phyloP scores from a whole-genome alignment of 805 yeast genomes.

The Myxozyma melibiosi region DNA sequence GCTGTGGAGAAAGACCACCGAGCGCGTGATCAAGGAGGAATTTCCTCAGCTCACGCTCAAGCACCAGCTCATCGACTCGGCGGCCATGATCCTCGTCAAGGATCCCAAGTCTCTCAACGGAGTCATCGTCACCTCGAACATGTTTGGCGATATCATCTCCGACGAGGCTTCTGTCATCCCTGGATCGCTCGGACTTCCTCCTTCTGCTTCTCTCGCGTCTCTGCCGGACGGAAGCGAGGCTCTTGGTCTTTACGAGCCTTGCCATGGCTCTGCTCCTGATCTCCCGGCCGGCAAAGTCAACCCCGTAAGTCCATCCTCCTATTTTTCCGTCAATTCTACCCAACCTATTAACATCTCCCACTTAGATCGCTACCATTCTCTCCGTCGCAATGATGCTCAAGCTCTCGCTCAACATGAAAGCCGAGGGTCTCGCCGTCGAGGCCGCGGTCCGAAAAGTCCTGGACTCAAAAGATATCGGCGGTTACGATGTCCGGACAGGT shows the following conservation, averaged over 20 bases:
- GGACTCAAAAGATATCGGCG: constrained; percentile 58
- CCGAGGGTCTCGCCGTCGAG: constrained; percentile 88
- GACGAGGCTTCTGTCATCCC: constrained; percentile 99
- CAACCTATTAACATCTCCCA: neutral
- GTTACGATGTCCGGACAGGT: constrained; percentile 69
- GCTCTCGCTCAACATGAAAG: constrained; percentile 76
- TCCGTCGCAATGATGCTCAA: constrained; percentile 98
- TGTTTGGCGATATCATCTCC: constrained; percentile 98
- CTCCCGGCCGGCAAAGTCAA: constrained; percentile 83
- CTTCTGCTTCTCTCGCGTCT: constrained; percentile 96
- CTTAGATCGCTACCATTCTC: constrained; percentile 75
- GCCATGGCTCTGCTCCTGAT: constrained; percentile 99
- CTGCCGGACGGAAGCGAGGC: constrained; percentile 93
- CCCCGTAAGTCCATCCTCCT: constrained; percentile 50
- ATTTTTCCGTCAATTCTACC: neutral
- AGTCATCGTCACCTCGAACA: constrained; percentile 86
- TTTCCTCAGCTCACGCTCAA: constrained; percentile 86
- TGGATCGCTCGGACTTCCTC: constrained; percentile 93
- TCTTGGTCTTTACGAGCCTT: constrained; percentile 96
- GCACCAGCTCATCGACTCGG: constrained; percentile 97
- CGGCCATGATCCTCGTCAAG: constrained; percentile 96
- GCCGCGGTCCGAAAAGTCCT: constrained; percentile 81
- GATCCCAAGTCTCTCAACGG: constrained; percentile 91
- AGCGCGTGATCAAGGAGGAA: constrained; percentile 78
- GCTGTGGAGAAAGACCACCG: constrained; percentile 93